Evolutionary conservation across 78 protist genomes (phyloP).

Genomic region (Dictyostelium citrinum): DNA sequence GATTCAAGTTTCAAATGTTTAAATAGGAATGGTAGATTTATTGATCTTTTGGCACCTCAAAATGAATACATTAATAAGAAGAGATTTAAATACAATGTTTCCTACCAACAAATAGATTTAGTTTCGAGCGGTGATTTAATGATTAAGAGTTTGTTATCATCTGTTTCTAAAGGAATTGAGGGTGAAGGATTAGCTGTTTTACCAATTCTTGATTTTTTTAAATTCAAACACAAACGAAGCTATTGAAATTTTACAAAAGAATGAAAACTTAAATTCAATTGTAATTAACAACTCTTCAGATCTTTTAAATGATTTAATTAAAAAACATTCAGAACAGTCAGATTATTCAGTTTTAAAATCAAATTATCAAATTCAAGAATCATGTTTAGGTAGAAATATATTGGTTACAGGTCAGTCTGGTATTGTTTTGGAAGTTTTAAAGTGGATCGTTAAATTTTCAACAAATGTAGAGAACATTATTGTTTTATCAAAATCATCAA

Average conservation of each 20-base stretch:
- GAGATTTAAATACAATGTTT: not conserved
- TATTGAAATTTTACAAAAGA: not conserved
- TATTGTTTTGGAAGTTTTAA: not conserved
- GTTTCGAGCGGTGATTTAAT: not conserved
- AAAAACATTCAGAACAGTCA: not conserved
- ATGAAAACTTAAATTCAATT: constrained; percentile 7
- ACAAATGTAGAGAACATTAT: not conserved
- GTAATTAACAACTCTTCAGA: not conserved
- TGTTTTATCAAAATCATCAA: constrained; percentile 7
- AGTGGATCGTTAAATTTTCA: not conserved
- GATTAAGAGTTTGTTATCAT: not conserved
- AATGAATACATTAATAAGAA: not conserved
- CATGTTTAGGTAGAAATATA: not conserved
- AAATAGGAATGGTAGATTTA: constrained; percentile 34
- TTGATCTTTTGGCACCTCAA: constrained; percentile 27
- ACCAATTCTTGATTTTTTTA: constrained; percentile 14
- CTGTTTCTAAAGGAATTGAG: not conserved
- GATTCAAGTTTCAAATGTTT: constrained; percentile 23
- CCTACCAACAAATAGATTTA: not conserved
- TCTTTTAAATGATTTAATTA: not conserved
- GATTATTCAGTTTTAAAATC: constrained; percentile 9
- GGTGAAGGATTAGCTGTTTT: not conserved
- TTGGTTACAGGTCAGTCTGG: constrained; percentile 50
- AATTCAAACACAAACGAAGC: not conserved
- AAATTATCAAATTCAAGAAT: not conserved